Evolutionary conservation across 23 red algal species (phyloP).

Genomic region (Gracilaria vermiculophylla): DNA sequence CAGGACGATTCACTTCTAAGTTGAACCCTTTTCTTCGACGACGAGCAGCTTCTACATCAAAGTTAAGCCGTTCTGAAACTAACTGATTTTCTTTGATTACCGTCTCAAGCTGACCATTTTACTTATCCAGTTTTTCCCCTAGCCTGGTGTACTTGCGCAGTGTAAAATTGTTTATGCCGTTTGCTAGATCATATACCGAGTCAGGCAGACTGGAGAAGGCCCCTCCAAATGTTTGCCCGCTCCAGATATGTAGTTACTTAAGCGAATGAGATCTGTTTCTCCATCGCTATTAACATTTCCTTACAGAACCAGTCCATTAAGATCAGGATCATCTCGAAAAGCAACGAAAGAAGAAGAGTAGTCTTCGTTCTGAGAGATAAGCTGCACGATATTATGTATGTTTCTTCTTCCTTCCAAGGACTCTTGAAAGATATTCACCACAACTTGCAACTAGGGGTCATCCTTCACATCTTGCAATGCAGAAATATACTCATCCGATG

Average conservation of each 20-base stretch:
- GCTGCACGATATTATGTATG: not conserved
- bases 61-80: not conserved
- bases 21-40: not conserved
- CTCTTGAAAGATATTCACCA: not conserved
- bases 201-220: not conserved
- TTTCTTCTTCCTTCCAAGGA: not conserved
- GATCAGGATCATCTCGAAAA: not conserved
- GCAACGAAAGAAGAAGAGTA: not conserved
- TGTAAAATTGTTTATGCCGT: not conserved
- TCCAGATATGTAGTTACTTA: not conserved
- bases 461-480: not conserved
- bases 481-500: not conserved
- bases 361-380: not conserved
- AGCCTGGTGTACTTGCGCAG: not conserved
- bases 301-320: not conserved
- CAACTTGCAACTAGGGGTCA: not conserved
- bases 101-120: not conserved
- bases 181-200: not conserved
- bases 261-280: not conserved
- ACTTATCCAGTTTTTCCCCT: not conserved
- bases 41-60: not conserved
- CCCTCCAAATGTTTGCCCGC: not conserved
- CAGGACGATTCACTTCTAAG: not conserved
- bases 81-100: not conserved
- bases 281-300: not conserved